phyloP scores from a whole-genome alignment of 192 early-diverging fungal species.

The Coemansia javaensis region DNA sequence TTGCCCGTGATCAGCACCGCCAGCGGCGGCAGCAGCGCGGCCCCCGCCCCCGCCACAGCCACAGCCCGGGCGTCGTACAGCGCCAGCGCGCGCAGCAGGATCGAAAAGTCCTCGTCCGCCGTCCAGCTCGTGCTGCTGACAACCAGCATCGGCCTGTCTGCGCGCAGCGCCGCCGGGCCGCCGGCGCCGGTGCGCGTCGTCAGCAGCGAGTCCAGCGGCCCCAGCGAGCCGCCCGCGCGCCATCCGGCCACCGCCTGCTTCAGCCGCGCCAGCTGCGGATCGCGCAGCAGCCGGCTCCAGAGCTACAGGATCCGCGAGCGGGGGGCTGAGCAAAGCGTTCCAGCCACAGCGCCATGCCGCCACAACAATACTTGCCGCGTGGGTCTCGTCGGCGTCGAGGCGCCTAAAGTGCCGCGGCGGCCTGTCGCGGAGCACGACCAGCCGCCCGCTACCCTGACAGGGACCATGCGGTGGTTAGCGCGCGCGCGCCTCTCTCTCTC shows the following conservation, averaged over 20 bases:
- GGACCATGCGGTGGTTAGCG: no score
- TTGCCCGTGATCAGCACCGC: slow-evolving; percentile 89
- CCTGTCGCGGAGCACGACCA: slow-evolving; percentile 78
- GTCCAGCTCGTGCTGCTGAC: slow-evolving; percentile 94
- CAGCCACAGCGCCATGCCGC: no score
- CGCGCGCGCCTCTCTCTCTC: no score
- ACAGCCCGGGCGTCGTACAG: slow-evolving; percentile 51
- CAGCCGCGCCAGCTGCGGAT: slow-evolving; percentile 30
- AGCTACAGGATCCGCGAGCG: slow-evolving; percentile 32
- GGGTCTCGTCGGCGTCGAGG: slow-evolving; percentile 59
- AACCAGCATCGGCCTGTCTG: slow-evolving; percentile 68
- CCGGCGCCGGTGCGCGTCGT: slow-evolving; percentile 10
- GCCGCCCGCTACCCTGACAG: slow-evolving; percentile 60
- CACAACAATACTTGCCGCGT: slow-evolving; percentile 55
- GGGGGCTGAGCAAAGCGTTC: no score
- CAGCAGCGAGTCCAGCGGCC: slow-evolving; percentile 13
- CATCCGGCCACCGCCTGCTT: neutral
- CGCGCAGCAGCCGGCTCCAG: slow-evolving; percentile 29
- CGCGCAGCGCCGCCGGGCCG: slow-evolving; percentile 22
- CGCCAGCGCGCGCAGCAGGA: slow-evolving; percentile 66
- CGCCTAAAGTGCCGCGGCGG: slow-evolving; percentile 74
- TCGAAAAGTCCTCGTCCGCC: slow-evolving; percentile 89
- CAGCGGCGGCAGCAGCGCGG: slow-evolving; percentile 51
- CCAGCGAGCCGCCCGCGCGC: neutral
- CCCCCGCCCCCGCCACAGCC: slow-evolving; percentile 2